Conservation (phyloP, 2,329 filamentous ascomycete species). For the Neophaeococcomyces mojaviensis region DNA sequence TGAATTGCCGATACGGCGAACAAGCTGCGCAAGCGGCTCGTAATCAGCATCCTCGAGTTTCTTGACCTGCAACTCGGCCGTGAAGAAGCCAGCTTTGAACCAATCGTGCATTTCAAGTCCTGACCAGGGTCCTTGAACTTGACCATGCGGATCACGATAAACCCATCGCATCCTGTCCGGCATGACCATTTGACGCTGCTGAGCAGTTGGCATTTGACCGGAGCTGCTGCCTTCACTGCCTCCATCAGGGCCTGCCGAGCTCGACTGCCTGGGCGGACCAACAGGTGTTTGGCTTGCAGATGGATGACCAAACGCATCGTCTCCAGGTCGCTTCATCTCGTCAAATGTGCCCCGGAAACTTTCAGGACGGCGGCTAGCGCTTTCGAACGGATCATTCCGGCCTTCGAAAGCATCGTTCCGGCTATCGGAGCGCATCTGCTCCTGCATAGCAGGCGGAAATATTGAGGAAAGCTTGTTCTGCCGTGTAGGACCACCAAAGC, state of each 20-base stretch:
- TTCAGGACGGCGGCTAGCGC: conserved; percentile 12
- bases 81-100: conserved; percentile 99
- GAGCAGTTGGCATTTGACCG: conserved; percentile 59
- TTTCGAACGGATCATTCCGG: conserved; percentile 16
- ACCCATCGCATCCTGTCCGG: conserved; percentile 98
- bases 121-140: conserved; percentile 88
- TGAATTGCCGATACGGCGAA: conserved; percentile 92
- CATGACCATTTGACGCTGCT: conserved; percentile 93
- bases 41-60: conserved; percentile 91
- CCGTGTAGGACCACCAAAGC: conserved; percentile 56
- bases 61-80: conserved; percentile 85
- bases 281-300: conserved; percentile 26
- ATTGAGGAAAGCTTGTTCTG: conserved; percentile 78
- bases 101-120: conserved; percentile 99
- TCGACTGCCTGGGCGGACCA: conserved; percentile 10
- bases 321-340: conserved; percentile 6
- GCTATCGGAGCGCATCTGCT: conserved; percentile 64
- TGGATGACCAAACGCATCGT: conserved; percentile 3
- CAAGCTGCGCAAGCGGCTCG: conserved; percentile 88
- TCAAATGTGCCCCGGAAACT: conserved; percentile 17
- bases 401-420: conserved; percentile 29
- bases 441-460: conserved; percentile 83
- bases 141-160: conserved; percentile 88
- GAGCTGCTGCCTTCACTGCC: conserved; percentile 31
- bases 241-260: conserved; percentile 21